phyloP scores from a whole-genome alignment of 208 protist genomes.

The Novymonas esmeraldas region DNA sequence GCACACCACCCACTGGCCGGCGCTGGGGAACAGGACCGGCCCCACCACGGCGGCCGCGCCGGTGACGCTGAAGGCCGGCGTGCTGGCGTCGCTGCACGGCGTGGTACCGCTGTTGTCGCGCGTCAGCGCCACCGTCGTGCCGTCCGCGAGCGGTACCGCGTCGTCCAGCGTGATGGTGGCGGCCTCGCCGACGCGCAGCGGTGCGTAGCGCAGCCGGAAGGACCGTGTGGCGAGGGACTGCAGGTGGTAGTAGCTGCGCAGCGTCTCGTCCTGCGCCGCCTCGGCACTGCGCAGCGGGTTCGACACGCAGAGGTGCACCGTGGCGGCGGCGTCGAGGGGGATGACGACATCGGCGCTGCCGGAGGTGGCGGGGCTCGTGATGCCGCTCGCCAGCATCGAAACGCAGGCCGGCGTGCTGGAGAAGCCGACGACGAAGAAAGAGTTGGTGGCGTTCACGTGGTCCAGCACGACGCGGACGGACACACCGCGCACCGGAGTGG shows the following conservation, averaged over 20 bases:
- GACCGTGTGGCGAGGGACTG: not conserved
- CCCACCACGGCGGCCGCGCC: conserved; percentile 4
- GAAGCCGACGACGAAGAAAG: not conserved
- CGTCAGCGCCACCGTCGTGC: conserved; percentile 8
- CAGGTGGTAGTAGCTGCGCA: conserved; percentile 3
- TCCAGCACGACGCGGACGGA: not conserved
- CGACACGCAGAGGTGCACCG: conserved; percentile 4
- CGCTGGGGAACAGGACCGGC: conserved; percentile 28
- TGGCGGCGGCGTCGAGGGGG: not conserved
- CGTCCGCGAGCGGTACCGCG: not conserved
- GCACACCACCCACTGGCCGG: conserved; percentile 41
- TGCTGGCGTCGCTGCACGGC: not conserved
- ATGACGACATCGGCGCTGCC: not conserved
- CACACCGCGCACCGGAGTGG: conserved; percentile 13
- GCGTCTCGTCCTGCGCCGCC: not conserved
- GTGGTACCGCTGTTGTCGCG: not conserved
- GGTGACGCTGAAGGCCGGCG: conserved; percentile 9
- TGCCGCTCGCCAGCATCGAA: not conserved
- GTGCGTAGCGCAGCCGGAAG: not conserved
- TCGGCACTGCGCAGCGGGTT: conserved; percentile 1
- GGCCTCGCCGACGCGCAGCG: not conserved
- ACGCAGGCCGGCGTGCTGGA: not conserved
- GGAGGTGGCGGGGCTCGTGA: not conserved
- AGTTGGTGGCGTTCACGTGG: conserved; percentile 1
- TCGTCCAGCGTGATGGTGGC: conserved; percentile 14